These are phyloP conservation scores for Hymenoscyphus linearis DNA, from an alignment of 2,329 filamentous ascomycete genomes.

Conservation along the genomic window DNA sequence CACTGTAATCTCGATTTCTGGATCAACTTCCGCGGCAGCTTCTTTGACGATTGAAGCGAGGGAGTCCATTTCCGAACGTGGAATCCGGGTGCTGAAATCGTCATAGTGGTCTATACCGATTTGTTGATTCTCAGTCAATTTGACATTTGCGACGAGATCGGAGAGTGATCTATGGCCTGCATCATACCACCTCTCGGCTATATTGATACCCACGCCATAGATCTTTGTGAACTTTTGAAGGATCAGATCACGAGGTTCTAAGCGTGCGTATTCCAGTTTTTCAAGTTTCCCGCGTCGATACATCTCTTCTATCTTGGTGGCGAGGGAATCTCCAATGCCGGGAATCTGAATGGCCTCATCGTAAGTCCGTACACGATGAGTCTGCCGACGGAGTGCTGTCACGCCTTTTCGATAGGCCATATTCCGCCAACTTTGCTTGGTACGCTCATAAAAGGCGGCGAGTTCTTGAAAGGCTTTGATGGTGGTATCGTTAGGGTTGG, in stretches of 20 bases:
- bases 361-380: conserved; percentile 57
- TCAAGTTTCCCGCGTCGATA: conserved; percentile 66
- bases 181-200: conserved; percentile 71
- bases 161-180: conserved; percentile 69
- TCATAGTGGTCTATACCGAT: conserved; percentile 75
- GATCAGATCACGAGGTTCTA: conserved; percentile 59
- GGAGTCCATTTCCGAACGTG: conserved; percentile 66
- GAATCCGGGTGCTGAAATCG: conserved; percentile 75
- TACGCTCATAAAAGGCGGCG: conserved; percentile 69
- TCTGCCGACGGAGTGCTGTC: conserved; percentile 62
- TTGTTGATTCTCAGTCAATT: conserved; percentile 63
- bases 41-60: conserved; percentile 61
- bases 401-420: conserved; percentile 74
- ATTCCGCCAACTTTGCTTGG: conserved; percentile 72
- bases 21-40: conserved; percentile 56
- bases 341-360: conserved; percentile 64
- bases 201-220: conserved; percentile 68
- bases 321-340: conserved; percentile 66
- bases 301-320: conserved; percentile 86
- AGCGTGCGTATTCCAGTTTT: conserved; percentile 64
- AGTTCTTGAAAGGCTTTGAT: conserved; percentile 75
- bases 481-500: conserved; percentile 68
- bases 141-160: conserved; percentile 58
- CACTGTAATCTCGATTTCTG: conserved; percentile 62
- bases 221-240: conserved; percentile 69